phyloP scores from a whole-genome alignment of 2,329 filamentous ascomycete species.

The Fusarium scirpi region DNA sequence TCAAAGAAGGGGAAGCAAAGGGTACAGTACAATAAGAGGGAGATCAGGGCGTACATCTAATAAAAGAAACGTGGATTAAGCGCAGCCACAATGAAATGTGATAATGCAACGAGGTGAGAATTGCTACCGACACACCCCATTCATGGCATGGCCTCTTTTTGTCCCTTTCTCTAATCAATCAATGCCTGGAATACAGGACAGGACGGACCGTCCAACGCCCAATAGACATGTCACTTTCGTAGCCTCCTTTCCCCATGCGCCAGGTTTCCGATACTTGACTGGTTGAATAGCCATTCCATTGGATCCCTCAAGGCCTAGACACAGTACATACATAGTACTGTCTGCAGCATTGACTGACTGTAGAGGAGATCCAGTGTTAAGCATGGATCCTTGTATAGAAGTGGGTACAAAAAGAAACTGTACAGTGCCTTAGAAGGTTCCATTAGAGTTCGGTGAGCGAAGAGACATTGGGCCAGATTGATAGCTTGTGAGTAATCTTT shows the following conservation, averaged over 20 bases:
- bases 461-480: conserved; percentile 2
- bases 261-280: conserved; percentile 31
- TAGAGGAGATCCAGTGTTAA: conserved; percentile 1
- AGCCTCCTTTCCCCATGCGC: conserved; percentile 40
- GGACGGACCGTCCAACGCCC: conserved; percentile 24
- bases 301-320: too few species aligned
- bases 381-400: background rate
- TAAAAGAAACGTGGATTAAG: conserved; percentile 30
- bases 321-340: background rate
- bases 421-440: conserved; percentile 1
- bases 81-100: conserved; percentile 29
- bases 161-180: conserved; percentile 15
- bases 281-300: too few species aligned
- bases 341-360: conserved; percentile 28
- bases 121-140: conserved; percentile 10
- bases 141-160: conserved; percentile 1
- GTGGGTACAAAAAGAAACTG: conserved; percentile 8
- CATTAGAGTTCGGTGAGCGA: conserved; percentile 7
- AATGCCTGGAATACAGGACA: conserved; percentile 8
- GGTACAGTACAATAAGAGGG: background rate
- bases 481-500: background rate
- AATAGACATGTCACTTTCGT: conserved; percentile 12
- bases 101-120: conserved; percentile 27
- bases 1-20: conserved; percentile 10
- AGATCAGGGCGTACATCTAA: conserved; percentile 14